These are phyloP conservation scores for Berberis vulgaris DNA, from an alignment of 164 flowering plant species.

Conservation along the genomic window DNA sequence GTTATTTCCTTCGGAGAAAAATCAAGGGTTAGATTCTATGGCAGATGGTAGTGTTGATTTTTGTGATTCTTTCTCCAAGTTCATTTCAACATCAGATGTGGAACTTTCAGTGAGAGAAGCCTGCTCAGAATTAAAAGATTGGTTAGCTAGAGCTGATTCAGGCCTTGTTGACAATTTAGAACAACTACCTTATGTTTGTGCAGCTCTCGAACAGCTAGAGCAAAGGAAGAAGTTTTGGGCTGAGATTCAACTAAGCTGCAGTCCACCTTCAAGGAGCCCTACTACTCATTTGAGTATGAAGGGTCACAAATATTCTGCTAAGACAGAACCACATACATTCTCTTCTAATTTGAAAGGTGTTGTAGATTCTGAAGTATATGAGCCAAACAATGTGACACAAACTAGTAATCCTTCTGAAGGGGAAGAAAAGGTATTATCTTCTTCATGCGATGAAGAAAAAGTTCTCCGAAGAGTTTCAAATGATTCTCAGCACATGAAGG, in stretches of 20 bases:
- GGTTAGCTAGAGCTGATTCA: slow-evolving; percentile 83
- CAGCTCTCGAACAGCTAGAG: slow-evolving; percentile 72
- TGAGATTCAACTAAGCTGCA: slow-evolving; percentile 24
- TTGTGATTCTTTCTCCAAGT: slow-evolving; percentile 64
- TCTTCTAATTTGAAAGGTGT: slow-evolving; percentile 10
- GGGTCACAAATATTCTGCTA: slow-evolving; percentile 13
- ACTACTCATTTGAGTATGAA: slow-evolving; percentile 4
- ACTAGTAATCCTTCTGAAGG: slow-evolving; percentile 22
- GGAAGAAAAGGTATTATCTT: slow-evolving; percentile 20
- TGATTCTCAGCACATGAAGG: slow-evolving; percentile 28
- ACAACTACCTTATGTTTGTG: slow-evolving; percentile 91
- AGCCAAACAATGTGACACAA: slow-evolving; percentile 17
- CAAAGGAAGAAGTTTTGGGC: slow-evolving; percentile 73
- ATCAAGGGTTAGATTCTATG: slow-evolving; percentile 14
- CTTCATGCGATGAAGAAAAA: slow-evolving; percentile 39
- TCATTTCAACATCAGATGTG: slow-evolving; percentile 69
- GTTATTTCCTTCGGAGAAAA: slow-evolving; percentile 37
- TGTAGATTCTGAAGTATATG: slow-evolving; percentile 15
- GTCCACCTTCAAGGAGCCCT: slow-evolving; percentile 10
- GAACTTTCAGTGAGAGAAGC: slow-evolving; percentile 77
- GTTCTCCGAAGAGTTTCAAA: slow-evolving; percentile 14
- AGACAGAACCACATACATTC: slow-evolving; percentile 13
- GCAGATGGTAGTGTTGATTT: slow-evolving; percentile 10
- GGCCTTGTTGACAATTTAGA: slow-evolving; percentile 89
- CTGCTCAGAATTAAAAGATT: slow-evolving; percentile 63